A percentile compares a stretch with the other conserved stretches of the same genome.
These are phyloP conservation scores for Aureobasidium lini DNA, from an alignment of 2,329 filamentous ascomycete genomes.

Conservation along the genomic window DNA sequence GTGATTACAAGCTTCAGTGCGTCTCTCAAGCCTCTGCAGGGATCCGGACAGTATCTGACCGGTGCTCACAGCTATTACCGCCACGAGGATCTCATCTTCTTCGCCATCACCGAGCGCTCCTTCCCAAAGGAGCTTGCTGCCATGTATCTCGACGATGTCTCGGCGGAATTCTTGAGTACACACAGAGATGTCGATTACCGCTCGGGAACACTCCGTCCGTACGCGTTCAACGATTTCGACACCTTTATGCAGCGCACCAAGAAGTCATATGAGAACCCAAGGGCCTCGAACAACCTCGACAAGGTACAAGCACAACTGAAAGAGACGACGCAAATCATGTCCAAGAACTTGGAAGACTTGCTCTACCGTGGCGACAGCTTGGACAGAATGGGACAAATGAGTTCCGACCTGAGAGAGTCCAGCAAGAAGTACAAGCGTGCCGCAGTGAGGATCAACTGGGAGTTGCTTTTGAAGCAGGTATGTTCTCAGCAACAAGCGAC, in stretches of 20 bases:
- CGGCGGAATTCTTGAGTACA: constrained; percentile 80
- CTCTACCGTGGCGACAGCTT: constrained; percentile 89
- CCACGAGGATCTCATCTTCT: constrained; percentile 73
- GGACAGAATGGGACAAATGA: constrained; percentile 96
- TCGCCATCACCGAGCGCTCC: constrained; percentile 85
- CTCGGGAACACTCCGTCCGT: constrained; percentile 70
- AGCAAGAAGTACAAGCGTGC: constrained; percentile 90
- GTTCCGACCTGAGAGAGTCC: constrained; percentile 77
- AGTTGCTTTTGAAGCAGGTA: constrained; percentile 82
- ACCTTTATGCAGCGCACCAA: constrained; percentile 91
- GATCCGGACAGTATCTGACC: constrained; percentile 15
- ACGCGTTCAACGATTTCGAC: constrained; percentile 97
- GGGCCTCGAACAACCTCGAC: constrained; percentile 86
- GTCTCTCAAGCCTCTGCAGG: constrained; percentile 23
- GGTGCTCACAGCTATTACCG: constrained; percentile 65
- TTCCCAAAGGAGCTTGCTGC: constrained; percentile 98
- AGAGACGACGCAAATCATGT: constrained; percentile 99
- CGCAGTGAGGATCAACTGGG: constrained; percentile 96
- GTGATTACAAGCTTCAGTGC: constrained; percentile 78
- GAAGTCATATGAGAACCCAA: constrained; percentile 85
- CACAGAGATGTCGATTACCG: constrained; percentile 70
- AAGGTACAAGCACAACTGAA: constrained; percentile 94
- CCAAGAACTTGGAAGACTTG: constrained; percentile 98
- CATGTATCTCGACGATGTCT: constrained; percentile 90
- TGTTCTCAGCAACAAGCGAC: constrained; percentile 19